Evolutionary conservation across 2,329 filamentous ascomycete species (phyloP), one percentile per base, ranked within the genome.

Genomic region (Calonectria honghensis): DNA sequence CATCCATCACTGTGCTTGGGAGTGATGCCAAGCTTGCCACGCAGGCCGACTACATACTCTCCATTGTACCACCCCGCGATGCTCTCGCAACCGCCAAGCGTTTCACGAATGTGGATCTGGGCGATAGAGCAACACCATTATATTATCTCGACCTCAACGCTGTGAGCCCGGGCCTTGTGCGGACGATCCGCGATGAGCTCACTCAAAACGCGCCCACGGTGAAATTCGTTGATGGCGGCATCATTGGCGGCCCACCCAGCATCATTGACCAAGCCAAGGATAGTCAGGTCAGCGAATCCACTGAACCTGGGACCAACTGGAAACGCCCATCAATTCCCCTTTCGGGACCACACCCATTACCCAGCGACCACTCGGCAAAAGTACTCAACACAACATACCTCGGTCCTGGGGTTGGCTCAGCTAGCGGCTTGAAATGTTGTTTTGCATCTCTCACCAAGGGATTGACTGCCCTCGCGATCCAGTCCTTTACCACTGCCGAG

Each of bases 61-160:
- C 92, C 9, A 91, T 94, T 29, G 92, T 94, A 7, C 93, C 93
- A 9, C 93, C 93, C 0, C 86, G 89, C 39, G 90, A 94, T 80
- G 92, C 93, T 45, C 79, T 89, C 52, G 85, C 86, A 6, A 94
- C 90, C 0, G 93, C 93, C 1, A 86, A 88, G 78, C 89, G 93
- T 59, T 86, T 94, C 74, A 85, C 87, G 41, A 87, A 89, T 75
- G 90, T 90, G 32, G 77, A 80, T 27, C 78, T 81, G 20, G 48
- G 37, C 13, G 31, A 13, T 20, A 80, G 81, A 71, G 70, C 82
- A 74, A 74, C 84, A 70, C 86, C 88, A 10, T 84, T 93, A 59
- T 91, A 91, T 82, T 93, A 89, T 81, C 85, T 92, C n/a, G 93
- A 94, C 78, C 85, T 94, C 72, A 94, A 94, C 83, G 93, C 93